Evolutionary conservation across 208 protist species (phyloP), one percentile per base, ranked within the genome.

Genomic region (Phytomonas francai): DNA sequence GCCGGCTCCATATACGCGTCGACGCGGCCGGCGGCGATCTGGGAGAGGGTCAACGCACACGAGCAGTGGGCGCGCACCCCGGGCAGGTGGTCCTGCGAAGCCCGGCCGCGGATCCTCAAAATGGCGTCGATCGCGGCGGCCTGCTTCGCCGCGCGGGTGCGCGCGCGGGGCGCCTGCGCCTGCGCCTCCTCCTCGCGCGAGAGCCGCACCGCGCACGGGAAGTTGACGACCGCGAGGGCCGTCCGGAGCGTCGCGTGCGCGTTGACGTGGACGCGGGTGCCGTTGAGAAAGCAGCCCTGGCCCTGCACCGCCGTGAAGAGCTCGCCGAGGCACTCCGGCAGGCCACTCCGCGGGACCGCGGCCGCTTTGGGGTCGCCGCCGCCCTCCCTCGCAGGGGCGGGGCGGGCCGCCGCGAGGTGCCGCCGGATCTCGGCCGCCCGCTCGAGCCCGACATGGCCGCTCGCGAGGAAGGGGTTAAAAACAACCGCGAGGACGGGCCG

Each of bases 231-330:
- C 42, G 85, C 76, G 19, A 93, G 51, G 0, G 80, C 61, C 11
- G 45, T 76, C 27, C 65, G 29, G 0, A 67, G 72, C 11, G 36
- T 75, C 9, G 68, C 76, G 19, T 67, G 56, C 2, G 34, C 3
- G 34, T 67, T 72, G 2, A 85, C 79, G 39, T 42, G 69, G 9
- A 94, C 39, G 1, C 54, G 78, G 11, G 65, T 59, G 2, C 88
- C 88, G 64, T 94, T 94, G 8, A 82, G 36, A 56, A 78, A 94
- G 22, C 66, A 61, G 0, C 88, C 88, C 34, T 78, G 62, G 12
- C 85, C 87, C n/a, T 76, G 72, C 54, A 92, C 81, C 19, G 84
- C 88, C 16, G 80, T 86, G 72, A 83, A 92, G 63, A 92, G 65
- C 66, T 94, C 88, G 3, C 83, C 83, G 30, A 70, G 51, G 65